Conservation (phyloP, 208 protist species). For the Acanthamoeba triangularis region DNA sequence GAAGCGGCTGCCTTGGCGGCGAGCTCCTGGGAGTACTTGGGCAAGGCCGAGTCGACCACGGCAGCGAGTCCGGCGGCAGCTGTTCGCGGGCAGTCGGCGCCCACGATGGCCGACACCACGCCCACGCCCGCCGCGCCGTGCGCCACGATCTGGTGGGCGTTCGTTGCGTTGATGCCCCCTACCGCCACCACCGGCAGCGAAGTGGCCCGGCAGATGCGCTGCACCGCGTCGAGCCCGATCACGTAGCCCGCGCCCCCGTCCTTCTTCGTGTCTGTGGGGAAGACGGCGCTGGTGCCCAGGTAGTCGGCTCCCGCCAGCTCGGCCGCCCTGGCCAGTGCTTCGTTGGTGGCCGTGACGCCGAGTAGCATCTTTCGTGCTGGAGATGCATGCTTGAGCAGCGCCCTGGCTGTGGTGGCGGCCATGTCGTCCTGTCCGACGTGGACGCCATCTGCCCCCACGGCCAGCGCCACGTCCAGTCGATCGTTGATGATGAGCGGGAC, state of each 20-base stretch:
- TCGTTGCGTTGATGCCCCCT: conserved; percentile 69
- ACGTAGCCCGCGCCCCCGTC: conserved; percentile 53
- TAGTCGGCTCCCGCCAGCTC: conserved; percentile 74
- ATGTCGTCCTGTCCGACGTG: conserved; percentile 81
- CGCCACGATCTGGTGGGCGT: neutral
- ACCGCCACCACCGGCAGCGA: conserved; percentile 68
- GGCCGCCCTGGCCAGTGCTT: conserved; percentile 30
- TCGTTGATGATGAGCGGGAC: conserved; percentile 81
- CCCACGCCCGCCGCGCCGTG: conserved; percentile 45
- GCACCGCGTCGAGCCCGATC: neutral
- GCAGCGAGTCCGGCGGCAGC: neutral
- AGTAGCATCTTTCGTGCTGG: conserved; percentile 22
- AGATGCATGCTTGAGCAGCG: neutral
- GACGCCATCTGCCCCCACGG: conserved; percentile 78
- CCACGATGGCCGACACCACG: conserved; percentile 65
- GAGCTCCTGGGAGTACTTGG: conserved; percentile 2
- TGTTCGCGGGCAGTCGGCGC: neutral
- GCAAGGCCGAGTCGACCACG: neutral
- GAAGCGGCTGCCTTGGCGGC: conserved; percentile 15
- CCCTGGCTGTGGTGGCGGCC: neutral
- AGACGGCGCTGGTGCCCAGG: conserved; percentile 77
- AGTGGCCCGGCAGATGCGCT: neutral
- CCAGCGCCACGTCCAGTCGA: conserved; percentile 73
- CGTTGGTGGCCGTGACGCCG: conserved; percentile 56
- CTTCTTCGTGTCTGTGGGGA: conserved; percentile 66